Percentiles rank a stretch among this genome's conserved stretches.
Evolutionary conservation across 768 basidiomycete genomes (phyloP).

Genomic region (Rhodotorula paludigena): DNA sequence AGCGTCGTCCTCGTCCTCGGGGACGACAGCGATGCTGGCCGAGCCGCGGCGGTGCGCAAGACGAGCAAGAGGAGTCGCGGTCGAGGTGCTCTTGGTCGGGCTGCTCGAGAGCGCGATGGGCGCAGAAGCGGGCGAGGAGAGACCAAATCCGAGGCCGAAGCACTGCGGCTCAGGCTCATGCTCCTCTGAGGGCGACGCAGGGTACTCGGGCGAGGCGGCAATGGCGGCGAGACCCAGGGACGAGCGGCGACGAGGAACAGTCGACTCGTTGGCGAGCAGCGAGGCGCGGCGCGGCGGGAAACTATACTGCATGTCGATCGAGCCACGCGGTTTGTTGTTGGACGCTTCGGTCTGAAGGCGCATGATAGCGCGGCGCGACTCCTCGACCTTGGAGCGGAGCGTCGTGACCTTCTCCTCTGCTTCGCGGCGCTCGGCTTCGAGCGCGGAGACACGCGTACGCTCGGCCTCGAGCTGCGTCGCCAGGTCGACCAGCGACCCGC

Average conservation of each 20-base stretch:
- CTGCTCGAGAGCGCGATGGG: not conserved
- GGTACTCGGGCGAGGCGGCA: conserved; percentile 15
- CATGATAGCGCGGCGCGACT: conserved; percentile 38
- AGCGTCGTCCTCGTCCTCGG: conserved; percentile 19
- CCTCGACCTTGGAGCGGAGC: conserved; percentile 35
- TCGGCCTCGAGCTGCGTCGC: conserved; percentile 30
- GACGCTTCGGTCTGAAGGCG: conserved; percentile 33
- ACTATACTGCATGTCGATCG: conserved; percentile 2
- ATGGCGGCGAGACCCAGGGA: conserved; percentile 28
- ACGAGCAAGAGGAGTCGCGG: conserved; percentile 4
- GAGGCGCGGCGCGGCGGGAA: conserved; percentile 31
- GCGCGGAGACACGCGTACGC: conserved; percentile 10
- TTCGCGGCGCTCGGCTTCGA: conserved; percentile 20
- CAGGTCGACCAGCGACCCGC: conserved; percentile 29
- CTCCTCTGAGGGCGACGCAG: not conserved
- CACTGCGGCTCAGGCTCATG: not conserved
- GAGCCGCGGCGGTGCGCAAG: conserved; percentile 33
- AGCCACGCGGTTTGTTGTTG: conserved; percentile 3
- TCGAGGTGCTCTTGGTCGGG: conserved; percentile 1
- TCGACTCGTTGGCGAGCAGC: not conserved
- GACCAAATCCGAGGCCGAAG: conserved; percentile 27
- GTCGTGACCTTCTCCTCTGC: conserved; percentile 39
- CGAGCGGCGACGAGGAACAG: conserved; percentile 16
- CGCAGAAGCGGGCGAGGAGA: not conserved
- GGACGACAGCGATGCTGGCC: conserved; percentile 10